Evolutionary conservation across 345 rosid genomes (phyloP).

Genomic region (Populus euphratica): DNA sequence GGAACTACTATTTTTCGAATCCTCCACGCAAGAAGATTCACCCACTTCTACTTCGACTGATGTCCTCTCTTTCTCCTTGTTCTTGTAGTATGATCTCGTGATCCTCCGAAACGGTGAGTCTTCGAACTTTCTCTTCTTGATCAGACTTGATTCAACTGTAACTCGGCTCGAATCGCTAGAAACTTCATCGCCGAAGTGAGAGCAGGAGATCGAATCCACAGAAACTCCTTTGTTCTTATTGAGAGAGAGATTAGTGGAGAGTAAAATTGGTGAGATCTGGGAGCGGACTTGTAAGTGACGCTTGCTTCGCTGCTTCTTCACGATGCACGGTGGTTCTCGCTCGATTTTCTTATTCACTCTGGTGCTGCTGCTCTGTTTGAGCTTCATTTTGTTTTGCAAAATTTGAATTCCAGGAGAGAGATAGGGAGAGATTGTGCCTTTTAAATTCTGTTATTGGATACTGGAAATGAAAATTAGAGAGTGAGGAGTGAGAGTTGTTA

Average conservation of each 20-base stretch:
- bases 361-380: background rate
- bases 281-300: constrained; percentile 8
- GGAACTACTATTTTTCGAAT: background rate
- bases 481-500: background rate
- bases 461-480: background rate
- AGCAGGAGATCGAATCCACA: background rate
- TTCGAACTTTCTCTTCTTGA: constrained; percentile 38
- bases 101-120: constrained; percentile 38
- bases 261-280: constrained; percentile 19
- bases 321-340: background rate
- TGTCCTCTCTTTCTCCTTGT: constrained; percentile 26
- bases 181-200: constrained; percentile 28
- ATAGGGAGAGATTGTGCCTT: background rate
- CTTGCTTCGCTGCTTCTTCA: constrained; percentile 26
- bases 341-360: background rate
- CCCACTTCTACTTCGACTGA: constrained; percentile 43
- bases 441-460: background rate
- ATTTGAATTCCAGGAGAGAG: background rate
- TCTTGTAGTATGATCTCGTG: constrained; percentile 46
- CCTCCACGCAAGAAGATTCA: constrained; percentile 48
- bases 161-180: constrained; percentile 49
- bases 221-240: background rate
- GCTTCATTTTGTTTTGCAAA: constrained; percentile 11
- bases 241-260: background rate
- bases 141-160: constrained; percentile 18